phyloP scores from a whole-genome alignment of 179 eudicot species.

The Patellifolia procumbens region DNA sequence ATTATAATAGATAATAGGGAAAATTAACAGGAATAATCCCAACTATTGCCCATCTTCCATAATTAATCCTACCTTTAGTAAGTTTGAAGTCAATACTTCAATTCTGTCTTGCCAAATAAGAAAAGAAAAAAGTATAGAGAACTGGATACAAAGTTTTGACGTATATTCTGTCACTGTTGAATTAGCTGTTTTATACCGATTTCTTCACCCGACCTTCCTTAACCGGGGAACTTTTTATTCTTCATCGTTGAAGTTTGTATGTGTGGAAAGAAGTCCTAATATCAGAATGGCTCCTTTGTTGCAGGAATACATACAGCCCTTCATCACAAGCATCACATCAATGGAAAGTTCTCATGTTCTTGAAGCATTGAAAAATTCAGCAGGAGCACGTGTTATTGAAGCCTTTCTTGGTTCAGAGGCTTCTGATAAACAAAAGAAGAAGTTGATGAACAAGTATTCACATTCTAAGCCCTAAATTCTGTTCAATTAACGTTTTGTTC shows the following conservation, averaged over 20 bases:
- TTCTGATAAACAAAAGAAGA: conserved; percentile 72
- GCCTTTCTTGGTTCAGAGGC: conserved; percentile 79
- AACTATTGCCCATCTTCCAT: no score
- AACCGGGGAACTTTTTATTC: not conserved
- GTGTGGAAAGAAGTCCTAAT: not conserved
- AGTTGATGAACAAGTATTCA: conserved; percentile 65
- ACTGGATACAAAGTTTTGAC: no score
- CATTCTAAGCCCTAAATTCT: conserved; percentile 16
- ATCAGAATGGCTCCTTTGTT: conserved; percentile 11
- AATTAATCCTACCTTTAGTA: no score
- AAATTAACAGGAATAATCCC: no score
- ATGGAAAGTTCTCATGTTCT: conserved; percentile 68
- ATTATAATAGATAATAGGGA: no score
- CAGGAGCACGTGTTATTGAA: conserved; percentile 90
- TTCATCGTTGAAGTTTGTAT: not conserved
- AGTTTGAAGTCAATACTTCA: no score
- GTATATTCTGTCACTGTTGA: no score
- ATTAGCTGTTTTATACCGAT: no score
- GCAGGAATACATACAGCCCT: conserved; percentile 82
- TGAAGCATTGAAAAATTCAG: conserved; percentile 64
- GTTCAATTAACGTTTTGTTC: not conserved
- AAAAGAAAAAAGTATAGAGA: no score
- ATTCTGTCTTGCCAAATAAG: no score
- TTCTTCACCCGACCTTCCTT: not conserved
- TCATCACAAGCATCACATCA: conserved; percentile 72